Evolutionary conservation across 768 basidiomycete genomes (phyloP).

Genomic region (Suillus cothurnatus): DNA sequence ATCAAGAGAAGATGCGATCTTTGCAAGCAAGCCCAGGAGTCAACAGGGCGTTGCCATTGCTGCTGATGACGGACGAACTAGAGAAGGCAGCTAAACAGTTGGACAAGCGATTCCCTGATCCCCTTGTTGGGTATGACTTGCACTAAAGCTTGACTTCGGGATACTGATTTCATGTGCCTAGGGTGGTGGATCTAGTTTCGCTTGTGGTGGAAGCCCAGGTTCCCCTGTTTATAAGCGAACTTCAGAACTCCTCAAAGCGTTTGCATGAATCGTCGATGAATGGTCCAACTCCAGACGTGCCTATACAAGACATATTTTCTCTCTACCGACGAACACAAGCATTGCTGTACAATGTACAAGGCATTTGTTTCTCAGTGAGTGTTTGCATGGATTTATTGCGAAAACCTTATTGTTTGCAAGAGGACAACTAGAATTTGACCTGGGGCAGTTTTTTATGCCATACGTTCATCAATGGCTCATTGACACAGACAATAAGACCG

Average conservation of each 20-base stretch:
- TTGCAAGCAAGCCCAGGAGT: slow-evolving; percentile 72
- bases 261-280: slow-evolving; percentile 84
- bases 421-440: slow-evolving; percentile 62
- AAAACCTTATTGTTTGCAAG: slow-evolving; percentile 36
- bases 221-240: slow-evolving; percentile 65
- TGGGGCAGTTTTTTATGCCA: slow-evolving; percentile 80
- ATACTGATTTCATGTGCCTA: slow-evolving; percentile 28
- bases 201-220: slow-evolving; percentile 68
- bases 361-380: slow-evolving; percentile 82
- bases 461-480: slow-evolving; percentile 88
- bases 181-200: slow-evolving; percentile 75
- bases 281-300: slow-evolving; percentile 83
- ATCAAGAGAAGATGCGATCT: slow-evolving; percentile 62
- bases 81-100: slow-evolving; percentile 84
- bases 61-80: slow-evolving; percentile 86
- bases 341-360: slow-evolving; percentile 73
- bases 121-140: slow-evolving; percentile 70
- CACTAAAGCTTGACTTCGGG: background rate
- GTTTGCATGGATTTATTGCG: background rate
- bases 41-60: slow-evolving; percentile 77
- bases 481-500: slow-evolving; percentile 88
- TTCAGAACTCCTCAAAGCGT: slow-evolving; percentile 70
- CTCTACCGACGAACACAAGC: slow-evolving; percentile 80
- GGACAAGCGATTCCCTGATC: slow-evolving; percentile 86
- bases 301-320: slow-evolving; percentile 88